Conservation (phyloP, 495 filamentous ascomycete species). For the Amphirosellinia nigrospora region DNA sequence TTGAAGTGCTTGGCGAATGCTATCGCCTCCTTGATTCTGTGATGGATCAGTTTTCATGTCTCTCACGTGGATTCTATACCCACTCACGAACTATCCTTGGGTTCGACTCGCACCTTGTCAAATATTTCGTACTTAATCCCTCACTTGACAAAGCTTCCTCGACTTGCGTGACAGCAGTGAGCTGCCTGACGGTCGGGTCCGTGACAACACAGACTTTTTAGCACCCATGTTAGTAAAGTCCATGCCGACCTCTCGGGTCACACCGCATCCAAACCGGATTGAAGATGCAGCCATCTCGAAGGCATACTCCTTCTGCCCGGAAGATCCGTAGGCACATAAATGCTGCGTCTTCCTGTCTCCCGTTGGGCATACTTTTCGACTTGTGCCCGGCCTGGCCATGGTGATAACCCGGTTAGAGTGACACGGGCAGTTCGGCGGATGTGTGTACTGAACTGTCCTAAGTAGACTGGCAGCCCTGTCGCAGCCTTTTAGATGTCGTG, state of each 20-base stretch:
- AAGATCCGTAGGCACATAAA: constrained; percentile 74
- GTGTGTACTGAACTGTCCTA: constrained; percentile 85
- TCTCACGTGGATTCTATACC: not conserved
- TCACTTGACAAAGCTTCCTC: constrained; percentile 76
- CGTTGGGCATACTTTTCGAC: constrained; percentile 61
- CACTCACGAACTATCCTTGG: constrained; percentile 87
- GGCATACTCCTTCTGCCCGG: constrained; percentile 90
- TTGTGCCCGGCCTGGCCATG: constrained; percentile 61
- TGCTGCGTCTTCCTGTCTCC: constrained; percentile 47
- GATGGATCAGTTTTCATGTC: constrained; percentile 11
- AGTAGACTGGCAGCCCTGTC: constrained; percentile 80
- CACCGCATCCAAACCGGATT: constrained; percentile 91
- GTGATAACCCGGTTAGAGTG: constrained; percentile 83
- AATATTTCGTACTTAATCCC: constrained; percentile 83
- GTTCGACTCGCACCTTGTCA: constrained; percentile 79
- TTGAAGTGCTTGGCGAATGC: constrained; percentile 76
- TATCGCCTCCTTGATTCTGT: constrained; percentile 84
- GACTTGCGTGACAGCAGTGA: constrained; percentile 86
- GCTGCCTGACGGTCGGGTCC: constrained; percentile 75
- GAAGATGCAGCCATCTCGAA: constrained; percentile 97
- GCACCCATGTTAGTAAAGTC: constrained; percentile 90
- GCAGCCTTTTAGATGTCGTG: constrained; percentile 62
- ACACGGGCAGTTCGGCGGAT: constrained; percentile 90
- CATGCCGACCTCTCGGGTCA: constrained; percentile 99
- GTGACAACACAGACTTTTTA: constrained; percentile 89